phyloP scores from a whole-genome alignment of 257 asterid genomes.

The Nicotiana tomentosiformis region DNA sequence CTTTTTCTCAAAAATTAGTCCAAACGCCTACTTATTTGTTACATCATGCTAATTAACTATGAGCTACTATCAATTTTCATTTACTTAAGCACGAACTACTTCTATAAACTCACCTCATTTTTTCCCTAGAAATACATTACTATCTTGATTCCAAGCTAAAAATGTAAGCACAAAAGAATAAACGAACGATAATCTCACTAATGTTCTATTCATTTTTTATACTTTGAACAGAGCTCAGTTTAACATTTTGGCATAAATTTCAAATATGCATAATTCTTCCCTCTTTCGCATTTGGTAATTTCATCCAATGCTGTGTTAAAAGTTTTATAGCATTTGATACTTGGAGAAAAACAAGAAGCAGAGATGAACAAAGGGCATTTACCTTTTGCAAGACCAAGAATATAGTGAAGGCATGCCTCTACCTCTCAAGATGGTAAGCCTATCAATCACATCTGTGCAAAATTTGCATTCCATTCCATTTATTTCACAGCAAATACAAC shows the following conservation, averaged over 20 bases:
- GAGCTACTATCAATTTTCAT: not conserved
- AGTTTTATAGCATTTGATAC: not conserved
- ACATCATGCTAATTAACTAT: not conserved
- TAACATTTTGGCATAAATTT: too few species aligned
- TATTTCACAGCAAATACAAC: not conserved
- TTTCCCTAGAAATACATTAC: not conserved
- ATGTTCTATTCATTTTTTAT: too few species aligned
- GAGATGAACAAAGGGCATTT: not conserved
- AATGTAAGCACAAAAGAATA: not conserved
- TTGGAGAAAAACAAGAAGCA: not conserved
- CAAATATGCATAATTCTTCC: not conserved
- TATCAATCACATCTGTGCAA: constrained; percentile 58
- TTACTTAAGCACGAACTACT: not conserved
- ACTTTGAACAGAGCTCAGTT: too few species aligned
- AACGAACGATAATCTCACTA: not conserved
- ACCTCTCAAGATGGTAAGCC: constrained; percentile 65
- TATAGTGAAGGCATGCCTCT: constrained; percentile 85
- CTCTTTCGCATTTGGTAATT: not conserved
- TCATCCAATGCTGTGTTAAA: too few species aligned
- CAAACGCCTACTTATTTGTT: too few species aligned
- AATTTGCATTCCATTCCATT: not conserved
- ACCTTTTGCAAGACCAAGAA: constrained; percentile 98
- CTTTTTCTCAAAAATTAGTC: too few species aligned
- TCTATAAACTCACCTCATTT: not conserved
- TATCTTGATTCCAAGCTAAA: not conserved